Conservation (phyloP, 768 basidiomycete genomes). For the Leccinum aurantiacum region DNA sequence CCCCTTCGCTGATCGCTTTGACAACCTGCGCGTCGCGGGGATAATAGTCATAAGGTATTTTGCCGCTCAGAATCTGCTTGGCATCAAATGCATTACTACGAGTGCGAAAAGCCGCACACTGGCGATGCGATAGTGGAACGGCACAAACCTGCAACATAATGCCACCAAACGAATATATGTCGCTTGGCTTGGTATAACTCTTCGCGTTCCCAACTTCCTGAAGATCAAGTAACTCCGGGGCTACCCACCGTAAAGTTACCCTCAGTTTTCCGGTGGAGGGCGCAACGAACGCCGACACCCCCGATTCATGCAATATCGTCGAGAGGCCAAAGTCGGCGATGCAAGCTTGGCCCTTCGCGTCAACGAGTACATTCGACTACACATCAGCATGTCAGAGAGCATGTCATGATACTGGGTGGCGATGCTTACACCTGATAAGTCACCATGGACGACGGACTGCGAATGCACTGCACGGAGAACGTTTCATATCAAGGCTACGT, state of each 20-base stretch:
- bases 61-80: constrained; percentile 11
- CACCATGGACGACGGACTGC: neutral
- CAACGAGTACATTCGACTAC: neutral
- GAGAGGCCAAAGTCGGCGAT: constrained; percentile 1
- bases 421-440: neutral
- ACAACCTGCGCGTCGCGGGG: constrained; percentile 2
- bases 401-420: neutral
- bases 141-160: constrained; percentile 27
- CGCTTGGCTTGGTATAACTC: constrained; percentile 1
- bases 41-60: constrained; percentile 4
- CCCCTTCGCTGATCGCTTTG: neutral
- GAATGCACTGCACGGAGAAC: neutral
- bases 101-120: neutral
- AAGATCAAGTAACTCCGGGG: constrained; percentile 37
- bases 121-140: neutral
- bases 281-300: constrained; percentile 27
- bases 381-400: neutral
- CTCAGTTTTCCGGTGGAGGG: constrained; percentile 27
- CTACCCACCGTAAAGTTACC: constrained; percentile 40
- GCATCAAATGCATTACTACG: neutral
- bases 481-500: neutral
- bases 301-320: constrained; percentile 28
- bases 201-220: constrained; percentile 11
- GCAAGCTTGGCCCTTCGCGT: neutral
- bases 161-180: constrained; percentile 27